These are phyloP conservation scores for Naganishia randhawae DNA, from an alignment of 768 basidiomycete species.

Conservation along the genomic window DNA sequence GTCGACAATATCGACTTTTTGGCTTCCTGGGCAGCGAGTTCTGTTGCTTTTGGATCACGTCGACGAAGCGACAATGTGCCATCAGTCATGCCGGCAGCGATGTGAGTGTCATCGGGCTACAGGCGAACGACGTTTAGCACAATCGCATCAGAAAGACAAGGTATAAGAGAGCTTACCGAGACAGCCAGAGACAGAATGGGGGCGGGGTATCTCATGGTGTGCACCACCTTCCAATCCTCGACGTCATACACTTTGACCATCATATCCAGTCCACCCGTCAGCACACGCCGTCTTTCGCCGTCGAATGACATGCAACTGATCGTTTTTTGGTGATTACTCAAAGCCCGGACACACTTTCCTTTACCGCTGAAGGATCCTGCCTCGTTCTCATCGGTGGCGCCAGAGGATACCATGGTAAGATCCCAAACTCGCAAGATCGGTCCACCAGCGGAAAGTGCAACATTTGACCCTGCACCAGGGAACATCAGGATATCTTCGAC, in stretches of 20 bases:
- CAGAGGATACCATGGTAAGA: slow-evolving; percentile 52
- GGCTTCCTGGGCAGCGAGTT: slow-evolving; percentile 50
- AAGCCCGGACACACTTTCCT: slow-evolving; percentile 78
- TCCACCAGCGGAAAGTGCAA: slow-evolving; percentile 79
- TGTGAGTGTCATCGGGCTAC: slow-evolving; percentile 93
- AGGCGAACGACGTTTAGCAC: slow-evolving; percentile 15
- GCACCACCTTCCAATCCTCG: slow-evolving; percentile 82
- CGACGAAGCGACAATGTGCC: slow-evolving; percentile 95
- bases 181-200: slow-evolving; percentile 84
- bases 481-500: slow-evolving; percentile 92
- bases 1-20: slow-evolving; percentile 55
- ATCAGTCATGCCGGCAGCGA: slow-evolving; percentile 95
- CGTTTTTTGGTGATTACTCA: slow-evolving; percentile 98
- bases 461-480: slow-evolving; percentile 68
- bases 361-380: slow-evolving; percentile 60
- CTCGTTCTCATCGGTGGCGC: slow-evolving; percentile 1
- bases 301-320: slow-evolving; percentile 84
- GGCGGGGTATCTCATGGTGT: slow-evolving; percentile 97
- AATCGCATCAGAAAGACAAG: background rate
- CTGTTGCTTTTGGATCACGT: slow-evolving; percentile 71
- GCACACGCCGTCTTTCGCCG: slow-evolving; percentile 66
- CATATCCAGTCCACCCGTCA: slow-evolving; percentile 89
- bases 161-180: slow-evolving; percentile 63
- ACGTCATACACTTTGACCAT: slow-evolving; percentile 99
- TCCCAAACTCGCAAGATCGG: slow-evolving; percentile 95